These are phyloP conservation scores for Solanum bulbocastanum DNA, from an alignment of 257 asterid genomes.

Conservation along the genomic window DNA sequence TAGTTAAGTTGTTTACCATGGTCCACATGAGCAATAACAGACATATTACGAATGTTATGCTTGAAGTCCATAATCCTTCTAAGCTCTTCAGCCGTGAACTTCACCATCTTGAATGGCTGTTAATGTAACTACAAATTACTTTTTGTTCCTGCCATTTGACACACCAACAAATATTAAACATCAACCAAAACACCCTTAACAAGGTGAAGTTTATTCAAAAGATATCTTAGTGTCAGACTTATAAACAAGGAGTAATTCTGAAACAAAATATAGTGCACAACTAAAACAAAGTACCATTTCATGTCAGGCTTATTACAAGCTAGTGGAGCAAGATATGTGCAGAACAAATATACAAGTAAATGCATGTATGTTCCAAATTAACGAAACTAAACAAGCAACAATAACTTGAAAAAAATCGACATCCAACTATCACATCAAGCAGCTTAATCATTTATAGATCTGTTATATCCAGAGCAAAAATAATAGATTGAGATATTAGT, in stretches of 20 bases:
- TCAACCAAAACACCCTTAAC: background rate
- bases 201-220: background rate
- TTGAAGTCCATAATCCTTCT: constrained; percentile 32
- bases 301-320: background rate
- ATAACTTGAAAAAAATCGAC: background rate
- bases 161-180: background rate
- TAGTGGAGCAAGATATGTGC: background rate
- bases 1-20: constrained; percentile 13
- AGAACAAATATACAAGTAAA: background rate
- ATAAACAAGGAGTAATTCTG: background rate
- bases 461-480: background rate
- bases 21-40: constrained; percentile 41
- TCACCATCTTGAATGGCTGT: constrained; percentile 17
- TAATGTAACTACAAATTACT: background rate
- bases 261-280: background rate
- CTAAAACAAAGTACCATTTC: background rate
- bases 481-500: background rate
- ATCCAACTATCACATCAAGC: background rate
- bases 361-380: background rate
- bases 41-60: constrained; percentile 37
- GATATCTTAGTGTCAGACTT: background rate
- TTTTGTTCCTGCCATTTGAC: background rate
- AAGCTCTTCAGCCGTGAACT: constrained; percentile 35
- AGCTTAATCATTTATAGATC: background rate
- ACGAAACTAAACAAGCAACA: background rate